Evolutionary conservation across 148 eudicot species (phyloP), one percentile per base, ranked within the genome.

Genomic region (Amaranthus palmeri): DNA sequence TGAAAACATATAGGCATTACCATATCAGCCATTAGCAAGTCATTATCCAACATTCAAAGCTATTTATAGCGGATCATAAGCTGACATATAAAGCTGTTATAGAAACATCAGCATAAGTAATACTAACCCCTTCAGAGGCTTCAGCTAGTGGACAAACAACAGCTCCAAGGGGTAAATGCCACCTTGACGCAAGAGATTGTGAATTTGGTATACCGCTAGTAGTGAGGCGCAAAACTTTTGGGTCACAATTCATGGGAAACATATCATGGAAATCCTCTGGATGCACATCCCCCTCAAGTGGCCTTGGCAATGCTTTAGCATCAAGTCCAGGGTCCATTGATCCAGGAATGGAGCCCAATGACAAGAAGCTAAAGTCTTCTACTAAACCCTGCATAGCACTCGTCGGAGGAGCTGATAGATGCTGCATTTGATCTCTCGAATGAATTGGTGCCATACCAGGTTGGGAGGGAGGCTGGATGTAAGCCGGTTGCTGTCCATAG

Each of bases 91-190:
- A 53, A 55, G 71, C 46, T 71, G 45, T n/a, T 55, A 25, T 63
- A 68, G 43, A 62, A 54, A 40, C 18, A 62, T 18, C 56, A 71
- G 51, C 66, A 78, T 46, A 50, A 40, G 36, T 25, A 25, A 78
- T 64, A 78, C 92, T 82, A 78, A 95, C 99, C 88, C 96, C 98
- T 56, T 77, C 84, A 74, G 92, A 91, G 85, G 98, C 78, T 89
- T 88, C 93, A n/a, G 97, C 99, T 65, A 95, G 97, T 46, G 99
- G 99, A 74, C 96, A 91, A 67, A 91, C 97, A 77, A 91, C 96
- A 66, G 96, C 93, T 82, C 99, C 99, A 79, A 95, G 88, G 70
- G 99, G 97, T 76, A 95, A 82, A 80, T 91, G 99, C 99, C 99
- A 95, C 82, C 96, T 85, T 52, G 99, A 91, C 68, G 86, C 86